Evolutionary conservation across 306 rosid species (phyloP).

Genomic region (Glycine latifolia): DNA sequence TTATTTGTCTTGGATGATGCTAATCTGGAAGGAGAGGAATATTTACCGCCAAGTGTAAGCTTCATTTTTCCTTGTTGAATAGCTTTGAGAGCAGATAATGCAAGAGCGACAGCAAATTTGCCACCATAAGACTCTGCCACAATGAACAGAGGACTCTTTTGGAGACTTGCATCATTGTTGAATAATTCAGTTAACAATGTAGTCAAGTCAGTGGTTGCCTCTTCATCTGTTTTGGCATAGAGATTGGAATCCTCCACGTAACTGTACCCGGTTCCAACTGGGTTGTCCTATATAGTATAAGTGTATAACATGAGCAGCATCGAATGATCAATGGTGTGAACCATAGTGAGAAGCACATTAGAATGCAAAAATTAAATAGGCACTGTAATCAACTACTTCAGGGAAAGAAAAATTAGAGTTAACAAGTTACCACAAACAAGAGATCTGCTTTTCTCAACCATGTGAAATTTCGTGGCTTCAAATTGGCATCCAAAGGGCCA

Average conservation of each 20-base stretch:
- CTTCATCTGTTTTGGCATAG: neutral
- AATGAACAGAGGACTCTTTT: slow-evolving; percentile 17
- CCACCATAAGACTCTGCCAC: slow-evolving; percentile 26
- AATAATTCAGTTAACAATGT: neutral
- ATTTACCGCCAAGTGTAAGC: neutral
- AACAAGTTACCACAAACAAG: neutral
- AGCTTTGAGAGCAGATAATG: neutral
- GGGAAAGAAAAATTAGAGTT: no score
- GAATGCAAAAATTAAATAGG: no score
- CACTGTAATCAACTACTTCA: neutral
- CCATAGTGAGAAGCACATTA: neutral
- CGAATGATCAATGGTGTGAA: neutral
- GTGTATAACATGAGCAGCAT: no score
- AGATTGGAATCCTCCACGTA: neutral
- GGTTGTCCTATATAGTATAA: neutral
- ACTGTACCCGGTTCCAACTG: slow-evolving; percentile 13
- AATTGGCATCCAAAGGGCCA: slow-evolving; percentile 8
- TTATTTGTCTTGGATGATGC: neutral
- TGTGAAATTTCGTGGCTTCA: neutral
- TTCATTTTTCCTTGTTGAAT: slow-evolving; percentile 5
- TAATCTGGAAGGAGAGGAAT: neutral
- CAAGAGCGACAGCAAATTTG: slow-evolving; percentile 9
- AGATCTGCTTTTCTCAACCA: slow-evolving; percentile 23
- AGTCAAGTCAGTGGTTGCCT: neutral
- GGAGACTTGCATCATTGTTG: neutral